Percentiles rank a stretch among this genome's conserved stretches.
These are phyloP conservation scores for Paecilomyces variotii DNA, from an alignment of 2,329 filamentous ascomycete species.

Conservation along the genomic window DNA sequence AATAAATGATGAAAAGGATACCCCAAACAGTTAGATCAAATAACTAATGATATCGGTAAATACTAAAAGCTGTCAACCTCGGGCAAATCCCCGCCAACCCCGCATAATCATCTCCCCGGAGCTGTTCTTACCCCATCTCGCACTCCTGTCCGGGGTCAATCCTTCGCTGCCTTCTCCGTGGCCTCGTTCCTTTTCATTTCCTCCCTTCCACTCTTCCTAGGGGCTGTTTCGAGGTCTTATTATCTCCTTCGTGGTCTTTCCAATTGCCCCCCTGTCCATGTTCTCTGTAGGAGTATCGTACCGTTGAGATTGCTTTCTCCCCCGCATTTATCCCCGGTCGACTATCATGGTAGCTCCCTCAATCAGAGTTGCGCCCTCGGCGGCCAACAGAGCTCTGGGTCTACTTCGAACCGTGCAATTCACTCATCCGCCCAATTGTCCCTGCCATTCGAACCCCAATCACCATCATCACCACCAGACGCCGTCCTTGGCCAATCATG, in stretches of 20 bases:
- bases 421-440: conserved; percentile 77
- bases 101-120: not conserved
- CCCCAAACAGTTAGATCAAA: not conserved
- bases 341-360: conserved; percentile 28
- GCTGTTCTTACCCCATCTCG: not conserved
- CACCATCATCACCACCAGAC: conserved; percentile 65
- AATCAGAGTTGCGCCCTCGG: conserved; percentile 38
- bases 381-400: conserved; percentile 43
- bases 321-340: not conserved
- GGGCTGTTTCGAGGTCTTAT: not conserved
- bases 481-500: conserved; percentile 44
- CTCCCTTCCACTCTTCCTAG: not conserved
- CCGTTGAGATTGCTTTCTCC: not conserved
- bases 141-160: not conserved
- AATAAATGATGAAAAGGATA: not conserved
- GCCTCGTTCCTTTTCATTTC: not conserved
- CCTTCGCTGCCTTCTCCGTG: not conserved
- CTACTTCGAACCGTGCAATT: conserved; percentile 85
- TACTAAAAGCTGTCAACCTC: not conserved
- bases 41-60: not conserved
- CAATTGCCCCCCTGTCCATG: not conserved
- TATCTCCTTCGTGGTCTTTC: not conserved
- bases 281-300: not conserved
- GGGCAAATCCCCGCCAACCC: not conserved
- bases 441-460: conserved; percentile 83